Conservation (phyloP, 2,329 filamentous ascomycete species). For the Esteya vermicola region DNA sequence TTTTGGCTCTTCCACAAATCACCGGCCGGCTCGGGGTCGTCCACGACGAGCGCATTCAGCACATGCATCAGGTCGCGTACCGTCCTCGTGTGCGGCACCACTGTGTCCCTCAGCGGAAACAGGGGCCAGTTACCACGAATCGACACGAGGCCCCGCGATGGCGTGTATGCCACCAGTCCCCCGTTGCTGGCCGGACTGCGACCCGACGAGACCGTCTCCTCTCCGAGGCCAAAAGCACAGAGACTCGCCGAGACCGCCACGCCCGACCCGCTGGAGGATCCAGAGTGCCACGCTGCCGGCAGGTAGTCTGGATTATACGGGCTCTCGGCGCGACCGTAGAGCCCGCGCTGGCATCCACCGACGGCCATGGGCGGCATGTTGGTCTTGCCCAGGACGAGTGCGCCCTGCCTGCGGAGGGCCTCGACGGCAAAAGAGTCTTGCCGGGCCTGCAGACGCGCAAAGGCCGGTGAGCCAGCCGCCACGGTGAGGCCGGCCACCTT, state of each 20-base stretch:
- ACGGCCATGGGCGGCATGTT: not conserved
- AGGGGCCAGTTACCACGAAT: conserved; percentile 39
- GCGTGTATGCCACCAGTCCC: conserved; percentile 38
- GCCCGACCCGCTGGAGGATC: not conserved
- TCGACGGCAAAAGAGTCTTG: not conserved
- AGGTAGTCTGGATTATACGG: not conserved
- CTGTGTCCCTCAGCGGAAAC: conserved; percentile 39
- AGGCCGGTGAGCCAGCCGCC: not conserved
- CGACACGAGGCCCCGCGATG: conserved; percentile 35
- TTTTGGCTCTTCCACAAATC: not conserved
- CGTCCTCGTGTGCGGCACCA: no score
- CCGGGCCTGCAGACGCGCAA: not conserved
- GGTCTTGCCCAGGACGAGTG: not conserved
- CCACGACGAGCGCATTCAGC: not conserved
- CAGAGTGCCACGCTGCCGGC: not conserved
- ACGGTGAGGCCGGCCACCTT: not conserved
- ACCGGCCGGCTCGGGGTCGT: not conserved
- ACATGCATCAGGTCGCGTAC: not conserved
- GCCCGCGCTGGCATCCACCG: not conserved
- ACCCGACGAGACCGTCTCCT: not conserved
- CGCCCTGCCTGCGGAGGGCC: no score
- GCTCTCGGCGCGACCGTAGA: not conserved
- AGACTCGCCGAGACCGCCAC: not conserved
- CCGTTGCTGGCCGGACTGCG: conserved; percentile 24
- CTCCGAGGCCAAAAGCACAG: not conserved